These are phyloP conservation scores for Penstemon barbatus DNA, from an alignment of 257 asterid species.

Conservation along the genomic window DNA sequence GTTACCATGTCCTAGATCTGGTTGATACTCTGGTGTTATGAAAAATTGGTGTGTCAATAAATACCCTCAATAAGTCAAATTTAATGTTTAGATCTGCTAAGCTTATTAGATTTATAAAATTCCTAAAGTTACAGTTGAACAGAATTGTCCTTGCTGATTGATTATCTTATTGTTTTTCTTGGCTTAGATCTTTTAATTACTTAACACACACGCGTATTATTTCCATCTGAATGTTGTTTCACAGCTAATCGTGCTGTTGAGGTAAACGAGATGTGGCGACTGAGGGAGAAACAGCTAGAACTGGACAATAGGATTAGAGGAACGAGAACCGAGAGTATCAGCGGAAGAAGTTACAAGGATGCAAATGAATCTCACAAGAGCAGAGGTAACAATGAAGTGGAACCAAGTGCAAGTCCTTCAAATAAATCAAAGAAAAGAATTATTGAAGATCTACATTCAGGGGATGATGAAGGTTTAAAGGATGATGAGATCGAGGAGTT, in stretches of 20 bases:
- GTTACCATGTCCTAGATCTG: background rate
- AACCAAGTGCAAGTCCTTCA: constrained; percentile 39
- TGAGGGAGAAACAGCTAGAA: constrained; percentile 82
- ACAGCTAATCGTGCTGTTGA: constrained; percentile 91
- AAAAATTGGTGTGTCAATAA: background rate
- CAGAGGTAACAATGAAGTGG: constrained; percentile 42
- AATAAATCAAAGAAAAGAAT: constrained; percentile 46
- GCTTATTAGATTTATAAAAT: background rate
- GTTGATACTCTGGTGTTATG: background rate
- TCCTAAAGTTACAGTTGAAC: background rate
- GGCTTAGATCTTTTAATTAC: too few species aligned
- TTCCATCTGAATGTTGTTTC: constrained; percentile 19
- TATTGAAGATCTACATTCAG: constrained; percentile 32
- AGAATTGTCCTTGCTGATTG: background rate
- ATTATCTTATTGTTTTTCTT: too few species aligned
- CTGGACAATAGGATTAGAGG: constrained; percentile 60
- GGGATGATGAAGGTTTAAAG: constrained; percentile 59
- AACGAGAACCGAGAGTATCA: constrained; percentile 37
- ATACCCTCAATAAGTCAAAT: background rate
- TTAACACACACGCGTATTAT: too few species aligned
- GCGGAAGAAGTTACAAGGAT: constrained; percentile 32
- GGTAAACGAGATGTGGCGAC: constrained; percentile 90
- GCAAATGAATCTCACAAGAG: constrained; percentile 36
- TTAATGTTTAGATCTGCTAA: constrained; percentile 7
- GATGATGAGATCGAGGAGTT: constrained; percentile 82